Evolutionary conservation across 371 early-diverging fungal species (phyloP).

Genomic region (Fennellomyces sp.): DNA sequence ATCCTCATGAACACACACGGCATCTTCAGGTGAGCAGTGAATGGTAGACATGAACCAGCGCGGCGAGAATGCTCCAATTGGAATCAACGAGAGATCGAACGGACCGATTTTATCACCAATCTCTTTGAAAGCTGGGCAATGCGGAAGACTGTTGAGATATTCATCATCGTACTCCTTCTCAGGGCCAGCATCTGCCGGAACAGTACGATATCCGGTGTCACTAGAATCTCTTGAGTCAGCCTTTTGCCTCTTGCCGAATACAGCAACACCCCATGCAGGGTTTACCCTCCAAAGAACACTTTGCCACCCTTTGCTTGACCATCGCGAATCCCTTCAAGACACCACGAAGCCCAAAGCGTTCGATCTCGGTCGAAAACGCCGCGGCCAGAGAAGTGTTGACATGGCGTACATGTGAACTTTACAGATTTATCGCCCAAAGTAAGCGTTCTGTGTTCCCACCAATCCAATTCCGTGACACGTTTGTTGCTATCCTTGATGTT

Average conservation of each 20-base stretch:
- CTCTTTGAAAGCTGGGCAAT: constrained; percentile 81
- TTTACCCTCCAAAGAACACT: constrained; percentile 72
- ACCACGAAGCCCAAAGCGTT: constrained; percentile 82
- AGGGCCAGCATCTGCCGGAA: constrained; percentile 23
- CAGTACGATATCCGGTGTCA: constrained; percentile 76
- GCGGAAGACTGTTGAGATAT: constrained; percentile 50
- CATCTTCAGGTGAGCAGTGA: constrained; percentile 79
- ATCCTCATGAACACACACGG: constrained; percentile 77
- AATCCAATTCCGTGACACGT: constrained; percentile 68
- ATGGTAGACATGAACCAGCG: constrained; percentile 70
- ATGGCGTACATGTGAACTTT: constrained; percentile 68
- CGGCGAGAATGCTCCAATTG: constrained; percentile 85
- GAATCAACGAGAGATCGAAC: constrained; percentile 74
- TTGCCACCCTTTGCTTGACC: constrained; percentile 28
- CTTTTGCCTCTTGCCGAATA: background rate
- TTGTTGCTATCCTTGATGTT: constrained; percentile 45
- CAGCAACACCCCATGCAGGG: too few species aligned
- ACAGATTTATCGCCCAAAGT: constrained; percentile 24
- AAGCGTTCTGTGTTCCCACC: constrained; percentile 73
- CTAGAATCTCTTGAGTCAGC: constrained; percentile 30
- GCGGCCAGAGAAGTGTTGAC: constrained; percentile 80
- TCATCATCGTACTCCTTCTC: constrained; percentile 32
- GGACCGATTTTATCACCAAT: constrained; percentile 75
- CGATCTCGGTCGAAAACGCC: constrained; percentile 62
- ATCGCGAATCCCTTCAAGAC: constrained; percentile 44